Conservation (phyloP, 768 basidiomycete genomes). For the Mycena galericulata region DNA sequence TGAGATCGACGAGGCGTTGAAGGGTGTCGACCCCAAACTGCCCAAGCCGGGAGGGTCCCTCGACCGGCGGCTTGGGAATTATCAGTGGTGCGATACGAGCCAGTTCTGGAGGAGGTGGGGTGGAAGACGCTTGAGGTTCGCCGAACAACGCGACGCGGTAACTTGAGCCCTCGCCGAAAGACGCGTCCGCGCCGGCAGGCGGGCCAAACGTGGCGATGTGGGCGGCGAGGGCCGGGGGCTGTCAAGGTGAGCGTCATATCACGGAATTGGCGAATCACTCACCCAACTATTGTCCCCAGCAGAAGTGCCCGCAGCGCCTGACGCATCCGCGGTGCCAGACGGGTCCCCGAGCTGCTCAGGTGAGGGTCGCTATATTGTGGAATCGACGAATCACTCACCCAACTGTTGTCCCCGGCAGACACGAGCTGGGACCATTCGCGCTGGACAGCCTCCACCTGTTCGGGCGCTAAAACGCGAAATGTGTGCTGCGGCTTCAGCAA, state of each 20-base stretch:
- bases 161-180: too few species aligned
- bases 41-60: background rate
- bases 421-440: background rate
- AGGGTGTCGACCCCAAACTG: background rate
- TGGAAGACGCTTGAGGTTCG: background rate
- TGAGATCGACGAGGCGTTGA: background rate
- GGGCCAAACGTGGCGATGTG: too few species aligned
- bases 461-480: background rate
- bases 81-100: too few species aligned
- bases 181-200: background rate
- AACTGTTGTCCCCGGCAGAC: background rate
- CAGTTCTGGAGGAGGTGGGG: background rate
- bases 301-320: too few species aligned
- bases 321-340: too few species aligned
- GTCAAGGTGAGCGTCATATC: too few species aligned
- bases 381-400: background rate
- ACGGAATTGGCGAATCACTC: background rate
- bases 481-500: slow-evolving; percentile 9
- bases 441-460: background rate
- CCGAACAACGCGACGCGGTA: background rate
- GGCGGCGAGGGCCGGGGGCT: too few species aligned
- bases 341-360: background rate
- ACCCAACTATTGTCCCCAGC: too few species aligned
- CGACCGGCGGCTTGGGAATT: background rate
- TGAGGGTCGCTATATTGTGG: background rate